Base-by-base conservation (phyloP, 2,329 filamentous ascomycete species). In the Aureobasidium vineae region DNA sequence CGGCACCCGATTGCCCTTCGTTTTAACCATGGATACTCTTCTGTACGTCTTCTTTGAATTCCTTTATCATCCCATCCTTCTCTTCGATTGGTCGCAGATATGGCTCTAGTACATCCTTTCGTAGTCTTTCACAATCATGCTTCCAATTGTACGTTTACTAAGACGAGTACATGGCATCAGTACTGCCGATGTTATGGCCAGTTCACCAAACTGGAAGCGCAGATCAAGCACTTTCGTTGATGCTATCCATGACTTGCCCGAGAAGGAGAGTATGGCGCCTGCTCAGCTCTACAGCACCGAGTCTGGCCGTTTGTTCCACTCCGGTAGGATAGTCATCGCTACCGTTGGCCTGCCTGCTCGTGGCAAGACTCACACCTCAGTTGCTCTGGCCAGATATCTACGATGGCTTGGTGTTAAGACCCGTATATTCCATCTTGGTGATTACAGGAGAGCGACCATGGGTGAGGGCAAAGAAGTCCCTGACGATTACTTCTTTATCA, bases 341-440 rank as follows among this genome's bases (percentile, higher is more conserved):
- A 97, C 97, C 76, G 95, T 98, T 71, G 95, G 95, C 28, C 86
- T 97, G 36, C 95, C 95, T 49, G 95, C 95, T 45, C 88, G 95
- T 74, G 95, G 95, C 68, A 99, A 99, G 80, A 99, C 95, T 85
- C 95, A 99, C 74, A 96, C 97, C 63, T 97, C 93, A 67, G 95
- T 99, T 63, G 97, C 95, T 7, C 84, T 99, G 74, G 92, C 94
- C 54, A 89, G 95, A 53, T 99, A 99, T 80, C 83, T 99, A 52
- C 88, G 93, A 78, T 99, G 95, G 95, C 85, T 99, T 45, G 95
- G 95, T 69, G 95, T 99, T 68, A 99, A 99, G 81, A 98, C 95
- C 40, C 90, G 94, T 71, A 96, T 98, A 72, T 99, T 99, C 77
- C 95, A 99, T 76, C 83, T 99, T 19, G 95, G 96, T 67, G 95